phyloP scores from a whole-genome alignment of 129 eudicot species.

The Scalesia atractyloides region DNA sequence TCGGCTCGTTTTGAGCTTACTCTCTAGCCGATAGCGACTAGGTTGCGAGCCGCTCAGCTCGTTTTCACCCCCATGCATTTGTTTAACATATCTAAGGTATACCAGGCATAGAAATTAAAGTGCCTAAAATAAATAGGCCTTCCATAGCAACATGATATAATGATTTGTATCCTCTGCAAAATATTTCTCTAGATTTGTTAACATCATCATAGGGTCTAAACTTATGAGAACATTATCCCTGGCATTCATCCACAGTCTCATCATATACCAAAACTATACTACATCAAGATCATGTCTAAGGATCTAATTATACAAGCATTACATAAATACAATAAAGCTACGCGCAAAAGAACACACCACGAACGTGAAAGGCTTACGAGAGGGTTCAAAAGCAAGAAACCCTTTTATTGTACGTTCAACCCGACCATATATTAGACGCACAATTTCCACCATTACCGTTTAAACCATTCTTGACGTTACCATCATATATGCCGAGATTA shows the following conservation, averaged over 20 bases:
- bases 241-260: background rate
- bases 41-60: no score
- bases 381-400: background rate
- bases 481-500: constrained; percentile 32
- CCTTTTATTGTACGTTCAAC: background rate
- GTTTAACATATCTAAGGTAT: no score
- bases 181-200: no score
- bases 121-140: no score
- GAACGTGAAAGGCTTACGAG: background rate
- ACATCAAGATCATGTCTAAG: constrained; percentile 10
- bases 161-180: no score
- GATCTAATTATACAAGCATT: background rate
- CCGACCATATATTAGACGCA: constrained; percentile 51
- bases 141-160: no score
- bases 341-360: background rate
- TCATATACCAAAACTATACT: constrained; percentile 11
- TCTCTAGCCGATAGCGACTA: no score
- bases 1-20: no score
- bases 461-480: constrained; percentile 44
- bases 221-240: no score
- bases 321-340: constrained; percentile 1
- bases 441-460: constrained; percentile 49
- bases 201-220: no score
- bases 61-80: no score
- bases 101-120: no score